A percentile compares a stretch with the other conserved stretches of the same genome.
phyloP scores from a whole-genome alignment of 2,329 filamentous ascomycete genomes.

The Ceratocystis albifundus region DNA sequence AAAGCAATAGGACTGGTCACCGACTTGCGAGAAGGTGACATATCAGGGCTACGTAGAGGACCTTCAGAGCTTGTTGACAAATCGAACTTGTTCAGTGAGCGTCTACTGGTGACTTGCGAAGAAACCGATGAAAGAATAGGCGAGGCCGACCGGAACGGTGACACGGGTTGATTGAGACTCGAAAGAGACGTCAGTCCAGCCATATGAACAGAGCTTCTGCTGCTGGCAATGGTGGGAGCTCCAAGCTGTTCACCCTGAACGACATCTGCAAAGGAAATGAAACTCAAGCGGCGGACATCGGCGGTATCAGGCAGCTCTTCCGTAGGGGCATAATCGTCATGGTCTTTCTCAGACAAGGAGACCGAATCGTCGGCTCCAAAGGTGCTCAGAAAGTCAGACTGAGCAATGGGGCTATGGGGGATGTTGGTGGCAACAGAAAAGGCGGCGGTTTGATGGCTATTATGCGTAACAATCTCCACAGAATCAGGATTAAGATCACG shows the following conservation, averaged over 20 bases:
- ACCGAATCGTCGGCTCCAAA: slow-evolving; percentile 49
- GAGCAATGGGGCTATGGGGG: slow-evolving; percentile 28
- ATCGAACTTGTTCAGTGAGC: slow-evolving; percentile 64
- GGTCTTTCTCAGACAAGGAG: slow-evolving; percentile 39
- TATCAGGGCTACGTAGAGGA: slow-evolving; percentile 45
- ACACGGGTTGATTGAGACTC: slow-evolving; percentile 56
- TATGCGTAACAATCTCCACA: slow-evolving; percentile 86
- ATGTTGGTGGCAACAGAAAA: slow-evolving; percentile 47
- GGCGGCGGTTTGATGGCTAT: slow-evolving; percentile 67
- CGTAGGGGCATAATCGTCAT: slow-evolving; percentile 55
- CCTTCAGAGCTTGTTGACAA: slow-evolving; percentile 46
- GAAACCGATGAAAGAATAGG: slow-evolving; percentile 52
- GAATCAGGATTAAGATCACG: slow-evolving; percentile 70
- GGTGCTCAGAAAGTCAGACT: slow-evolving; percentile 35
- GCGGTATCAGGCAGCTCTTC: slow-evolving; percentile 40
- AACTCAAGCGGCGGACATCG: slow-evolving; percentile 75
- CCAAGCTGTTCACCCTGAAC: slow-evolving; percentile 72
- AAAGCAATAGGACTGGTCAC: slow-evolving; percentile 48
- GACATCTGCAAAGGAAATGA: slow-evolving; percentile 94
- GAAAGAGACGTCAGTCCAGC: slow-evolving; percentile 52
- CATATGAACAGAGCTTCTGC: slow-evolving; percentile 58
- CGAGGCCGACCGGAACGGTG: slow-evolving; percentile 48
- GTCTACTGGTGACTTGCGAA: slow-evolving; percentile 44
- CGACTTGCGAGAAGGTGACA: slow-evolving; percentile 50
- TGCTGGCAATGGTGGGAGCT: slow-evolving; percentile 39